Percentiles rank a stretch among this genome's conserved stretches.
Evolutionary conservation across 306 rosid species (phyloP).

Genomic region (Vicia faba): DNA sequence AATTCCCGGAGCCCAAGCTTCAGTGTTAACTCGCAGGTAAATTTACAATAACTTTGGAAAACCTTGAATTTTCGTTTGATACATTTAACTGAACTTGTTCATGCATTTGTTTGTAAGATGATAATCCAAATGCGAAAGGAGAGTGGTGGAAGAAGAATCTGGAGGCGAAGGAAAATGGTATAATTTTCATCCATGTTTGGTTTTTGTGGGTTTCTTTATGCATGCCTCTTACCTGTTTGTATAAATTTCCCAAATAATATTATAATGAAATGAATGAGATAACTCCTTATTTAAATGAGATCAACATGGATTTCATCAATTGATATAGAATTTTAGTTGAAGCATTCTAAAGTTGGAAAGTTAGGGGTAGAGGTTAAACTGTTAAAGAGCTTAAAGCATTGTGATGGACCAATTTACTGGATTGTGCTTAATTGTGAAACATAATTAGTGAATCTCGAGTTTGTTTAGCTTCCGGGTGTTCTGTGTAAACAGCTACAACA

Average conservation of each 20-base stretch:
- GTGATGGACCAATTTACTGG: slow-evolving; percentile 2
- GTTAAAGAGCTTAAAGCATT: not conserved
- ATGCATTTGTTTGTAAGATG: slow-evolving; percentile 54
- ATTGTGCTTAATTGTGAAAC: slow-evolving; percentile 21
- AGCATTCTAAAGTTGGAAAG: slow-evolving; percentile 18
- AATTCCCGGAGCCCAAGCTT: slow-evolving; percentile 48
- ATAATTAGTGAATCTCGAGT: no score
- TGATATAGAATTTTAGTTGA: slow-evolving; percentile 9
- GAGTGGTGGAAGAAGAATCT: slow-evolving; percentile 57
- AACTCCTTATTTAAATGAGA: not conserved
- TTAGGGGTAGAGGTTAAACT: slow-evolving; percentile 11
- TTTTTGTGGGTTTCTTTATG: slow-evolving; percentile 2
- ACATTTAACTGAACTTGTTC: not conserved
- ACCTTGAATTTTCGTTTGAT: not conserved
- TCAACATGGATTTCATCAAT: not conserved
- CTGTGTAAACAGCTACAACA: no score
- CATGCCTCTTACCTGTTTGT: slow-evolving; percentile 38
- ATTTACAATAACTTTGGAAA: slow-evolving; percentile 9
- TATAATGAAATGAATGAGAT: not conserved
- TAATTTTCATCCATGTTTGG: not conserved
- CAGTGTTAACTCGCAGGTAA: slow-evolving; percentile 57
- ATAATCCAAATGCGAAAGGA: slow-evolving; percentile 54
- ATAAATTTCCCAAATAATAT: slow-evolving; percentile 14
- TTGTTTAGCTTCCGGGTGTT: no score
- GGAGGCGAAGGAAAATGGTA: slow-evolving; percentile 93